These are phyloP conservation scores for Cichorium intybus DNA, from an alignment of 140 eudicot genomes.

Conservation along the genomic window DNA sequence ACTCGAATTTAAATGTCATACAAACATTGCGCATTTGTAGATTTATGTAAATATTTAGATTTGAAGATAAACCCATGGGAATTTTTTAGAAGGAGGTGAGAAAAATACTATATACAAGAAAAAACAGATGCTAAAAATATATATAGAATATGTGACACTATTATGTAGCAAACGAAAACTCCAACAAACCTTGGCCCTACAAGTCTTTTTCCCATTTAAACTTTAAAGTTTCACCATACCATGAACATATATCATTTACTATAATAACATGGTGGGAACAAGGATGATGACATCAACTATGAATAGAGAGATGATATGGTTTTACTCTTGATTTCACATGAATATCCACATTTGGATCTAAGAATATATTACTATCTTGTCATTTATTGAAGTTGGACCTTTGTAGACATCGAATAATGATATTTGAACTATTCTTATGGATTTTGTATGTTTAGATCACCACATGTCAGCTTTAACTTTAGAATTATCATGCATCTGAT, in stretches of 20 bases:
- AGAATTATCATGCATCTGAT: not conserved
- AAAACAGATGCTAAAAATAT: not conserved
- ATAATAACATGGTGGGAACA: slow-evolving; percentile 28
- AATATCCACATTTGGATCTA: slow-evolving; percentile 13
- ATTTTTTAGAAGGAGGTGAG: not conserved
- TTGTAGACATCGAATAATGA: not conserved
- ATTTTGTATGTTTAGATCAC: not conserved
- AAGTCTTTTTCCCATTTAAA: not conserved
- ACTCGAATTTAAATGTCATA: slow-evolving; percentile 2
- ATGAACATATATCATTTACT: slow-evolving; percentile 15
- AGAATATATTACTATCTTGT: slow-evolving; percentile 6
- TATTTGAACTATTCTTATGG: not conserved
- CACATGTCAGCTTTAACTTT: not conserved
- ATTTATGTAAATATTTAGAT: not conserved
- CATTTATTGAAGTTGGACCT: slow-evolving; percentile 8
- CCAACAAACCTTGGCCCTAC: slow-evolving; percentile 10
- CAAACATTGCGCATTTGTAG: not conserved
- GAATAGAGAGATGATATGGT: not conserved
- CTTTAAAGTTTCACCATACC: slow-evolving; percentile 5
- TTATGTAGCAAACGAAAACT: not conserved
- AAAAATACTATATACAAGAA: not conserved
- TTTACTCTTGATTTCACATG: slow-evolving; percentile 13
- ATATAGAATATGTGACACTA: not conserved
- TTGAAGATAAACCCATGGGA: not conserved
- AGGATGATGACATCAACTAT: slow-evolving; percentile 19